phyloP scores from a whole-genome alignment of 2,329 filamentous ascomycete species.

The Cylindrodendrum hubeiense region DNA sequence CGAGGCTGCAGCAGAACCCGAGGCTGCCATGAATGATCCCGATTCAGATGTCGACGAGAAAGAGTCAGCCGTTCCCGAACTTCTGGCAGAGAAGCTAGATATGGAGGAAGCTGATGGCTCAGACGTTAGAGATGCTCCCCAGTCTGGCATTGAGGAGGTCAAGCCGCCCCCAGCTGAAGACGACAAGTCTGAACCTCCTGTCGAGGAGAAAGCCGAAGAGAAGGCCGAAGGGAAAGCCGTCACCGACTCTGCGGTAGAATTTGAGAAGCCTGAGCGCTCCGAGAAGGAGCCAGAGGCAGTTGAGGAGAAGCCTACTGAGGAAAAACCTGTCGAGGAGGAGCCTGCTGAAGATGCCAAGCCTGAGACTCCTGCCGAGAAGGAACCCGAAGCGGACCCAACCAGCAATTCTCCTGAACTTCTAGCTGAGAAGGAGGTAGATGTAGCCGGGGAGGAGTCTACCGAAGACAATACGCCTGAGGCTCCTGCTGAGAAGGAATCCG shows the following conservation, averaged over 20 bases:
- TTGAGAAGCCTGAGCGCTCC: neutral
- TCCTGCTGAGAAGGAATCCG: neutral
- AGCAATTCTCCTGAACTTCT: neutral
- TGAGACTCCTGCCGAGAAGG: neutral
- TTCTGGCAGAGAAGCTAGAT: conserved; percentile 1
- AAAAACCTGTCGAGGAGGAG: neutral
- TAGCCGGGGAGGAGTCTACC: conserved; percentile 4
- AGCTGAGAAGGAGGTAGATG: conserved; percentile 9
- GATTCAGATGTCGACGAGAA: conserved; percentile 15
- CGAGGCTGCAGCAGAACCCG: conserved; percentile 3
- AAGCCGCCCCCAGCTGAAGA: neutral
- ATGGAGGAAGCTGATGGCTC: conserved; percentile 8
- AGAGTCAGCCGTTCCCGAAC: conserved; percentile 19
- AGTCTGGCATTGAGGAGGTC: neutral
- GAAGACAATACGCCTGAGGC: neutral
- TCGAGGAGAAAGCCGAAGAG: conserved; percentile 13
- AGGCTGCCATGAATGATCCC: conserved; percentile 16
- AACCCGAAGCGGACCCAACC: neutral
- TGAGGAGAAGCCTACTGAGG: conserved; percentile 7
- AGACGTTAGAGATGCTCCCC: neutral
- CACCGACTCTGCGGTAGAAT: neutral
- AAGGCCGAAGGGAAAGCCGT: neutral
- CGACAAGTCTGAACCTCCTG: conserved; percentile 1
- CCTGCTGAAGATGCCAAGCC: neutral
- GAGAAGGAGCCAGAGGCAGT: conserved; percentile 13